A percentile compares a stretch with the other conserved stretches of the same genome.
Evolutionary conservation across 495 filamentous ascomycete species (phyloP).

Genomic region (Neurospora sp.): DNA sequence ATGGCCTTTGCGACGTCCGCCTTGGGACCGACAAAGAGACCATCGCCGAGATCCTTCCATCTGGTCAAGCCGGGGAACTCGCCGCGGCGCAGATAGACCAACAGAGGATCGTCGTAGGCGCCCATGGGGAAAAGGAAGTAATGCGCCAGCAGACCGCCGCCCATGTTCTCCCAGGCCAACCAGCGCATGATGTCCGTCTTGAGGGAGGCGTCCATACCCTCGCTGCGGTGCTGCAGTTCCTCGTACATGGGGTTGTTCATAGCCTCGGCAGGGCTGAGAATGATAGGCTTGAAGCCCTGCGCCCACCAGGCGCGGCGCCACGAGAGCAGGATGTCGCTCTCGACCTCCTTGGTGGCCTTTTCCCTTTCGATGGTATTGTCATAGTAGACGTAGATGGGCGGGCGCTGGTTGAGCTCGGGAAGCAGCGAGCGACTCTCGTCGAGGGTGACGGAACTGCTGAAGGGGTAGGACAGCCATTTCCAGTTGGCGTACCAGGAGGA

Average conservation of each 20-base stretch:
- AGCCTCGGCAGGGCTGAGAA: constrained; percentile 72
- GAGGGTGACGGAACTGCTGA: constrained; percentile 73
- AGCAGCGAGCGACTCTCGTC: constrained; percentile 84
- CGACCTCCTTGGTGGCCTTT: constrained; percentile 51
- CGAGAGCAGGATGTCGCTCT: constrained; percentile 68
- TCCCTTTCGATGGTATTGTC: constrained; percentile 57
- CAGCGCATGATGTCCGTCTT: constrained; percentile 71
- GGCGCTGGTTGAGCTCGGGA: constrained; percentile 61
- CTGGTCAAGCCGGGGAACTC: constrained; percentile 62
- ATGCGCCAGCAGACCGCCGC: constrained; percentile 72
- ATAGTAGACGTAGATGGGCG: constrained; percentile 89
- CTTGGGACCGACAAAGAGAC: constrained; percentile 65
- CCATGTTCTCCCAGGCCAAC: constrained; percentile 92
- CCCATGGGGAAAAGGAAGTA: constrained; percentile 82
- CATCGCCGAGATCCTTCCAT: constrained; percentile 62
- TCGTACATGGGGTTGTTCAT: constrained; percentile 76
- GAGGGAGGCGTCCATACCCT: constrained; percentile 40
- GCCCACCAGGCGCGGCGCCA: constrained; percentile 96
- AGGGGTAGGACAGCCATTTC: constrained; percentile 75
- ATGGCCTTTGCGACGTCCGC: constrained; percentile 55
- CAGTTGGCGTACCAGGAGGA: constrained; percentile 80
- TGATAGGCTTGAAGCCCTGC: constrained; percentile 77
- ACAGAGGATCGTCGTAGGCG: constrained; percentile 56
- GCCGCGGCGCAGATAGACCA: constrained; percentile 63
- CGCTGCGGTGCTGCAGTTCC: constrained; percentile 48